Evolutionary conservation across 495 filamentous ascomycete genomes (phyloP), one percentile per base, ranked within the genome.

Genomic region (Lophiotrema nucula): DNA sequence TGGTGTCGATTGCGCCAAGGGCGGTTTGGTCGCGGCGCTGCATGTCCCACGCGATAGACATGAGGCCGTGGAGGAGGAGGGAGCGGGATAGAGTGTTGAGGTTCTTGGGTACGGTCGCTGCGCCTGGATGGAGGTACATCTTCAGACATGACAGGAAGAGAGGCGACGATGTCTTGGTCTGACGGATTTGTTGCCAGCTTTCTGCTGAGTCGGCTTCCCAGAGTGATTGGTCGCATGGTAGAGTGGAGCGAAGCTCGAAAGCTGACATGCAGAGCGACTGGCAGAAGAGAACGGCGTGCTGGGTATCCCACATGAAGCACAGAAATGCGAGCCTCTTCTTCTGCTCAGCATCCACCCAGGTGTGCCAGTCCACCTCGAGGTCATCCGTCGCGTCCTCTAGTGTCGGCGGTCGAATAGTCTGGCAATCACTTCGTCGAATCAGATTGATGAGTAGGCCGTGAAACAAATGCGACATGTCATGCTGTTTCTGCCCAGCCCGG

Each of bases 231-330:
- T 72, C 69, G 48, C 78, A 80, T 0, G 79, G 79, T 6, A 83
- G 66, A 12, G 70, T 67, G 1, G 77, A 72, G 26, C 77, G 71
- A 19, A 84, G 73, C 42, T 82, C 79, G 47, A 82, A 81, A 13
- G 78, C 79, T 3, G 76, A 80, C 80, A 82, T 83, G 64, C 79
- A 83, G 0, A 83, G 71, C 4, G 76, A 79, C 59, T 83, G 79
- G 19, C 76, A 82, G 63, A 81, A 82, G 3, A 82, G 68, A 0
- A 81, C 77, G 1, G 79, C 78, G 55, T 81, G 79, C 59, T 81
- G 78, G 0, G 76, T 79, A 53, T 82, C 80, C 80, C 79, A 82
- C 75, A 83, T 81, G 56, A 83, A 84, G 53, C 77, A 81, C 25
- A 79, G 71, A 45, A 83, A 72, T 0, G 77, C 76, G 5, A 82